Conservation (phyloP, 129 eudicot species). For the Smallanthus sonchifolius region DNA sequence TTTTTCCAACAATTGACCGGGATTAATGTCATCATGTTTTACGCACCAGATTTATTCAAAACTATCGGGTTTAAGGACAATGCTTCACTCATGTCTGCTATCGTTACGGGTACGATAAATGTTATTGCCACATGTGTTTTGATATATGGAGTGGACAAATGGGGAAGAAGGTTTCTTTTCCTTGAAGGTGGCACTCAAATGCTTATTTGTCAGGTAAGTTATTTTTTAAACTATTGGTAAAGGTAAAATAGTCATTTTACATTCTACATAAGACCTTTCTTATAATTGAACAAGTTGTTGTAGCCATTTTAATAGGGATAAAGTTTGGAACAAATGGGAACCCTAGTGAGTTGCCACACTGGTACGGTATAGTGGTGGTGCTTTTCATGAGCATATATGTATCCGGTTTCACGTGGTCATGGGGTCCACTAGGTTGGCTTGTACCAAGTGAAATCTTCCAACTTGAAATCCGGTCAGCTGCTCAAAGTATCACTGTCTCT, state of each 20-base stretch:
- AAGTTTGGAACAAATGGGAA: slow-evolving; percentile 75
- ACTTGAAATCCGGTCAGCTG: slow-evolving; percentile 81
- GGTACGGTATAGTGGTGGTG: slow-evolving; percentile 81
- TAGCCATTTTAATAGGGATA: slow-evolving; percentile 62
- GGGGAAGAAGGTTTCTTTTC: slow-evolving; percentile 80
- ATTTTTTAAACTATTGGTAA: too few relatives aligned
- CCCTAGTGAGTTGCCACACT: slow-evolving; percentile 51
- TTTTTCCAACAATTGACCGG: slow-evolving; percentile 92
- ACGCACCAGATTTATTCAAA: slow-evolving; percentile 88
- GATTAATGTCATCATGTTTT: slow-evolving; percentile 91
- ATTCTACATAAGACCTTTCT: too few relatives aligned
- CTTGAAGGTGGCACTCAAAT: slow-evolving; percentile 85
- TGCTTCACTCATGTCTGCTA: slow-evolving; percentile 83
- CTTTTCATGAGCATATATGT: slow-evolving; percentile 79
- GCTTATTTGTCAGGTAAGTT: slow-evolving; percentile 80
- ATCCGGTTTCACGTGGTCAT: slow-evolving; percentile 90
- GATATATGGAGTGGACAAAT: slow-evolving; percentile 67
- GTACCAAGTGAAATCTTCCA: slow-evolving; percentile 94
- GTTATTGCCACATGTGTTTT: slow-evolving; percentile 72
- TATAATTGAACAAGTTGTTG: slow-evolving; percentile 58
- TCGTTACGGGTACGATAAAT: slow-evolving; percentile 71
- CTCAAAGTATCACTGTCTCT: slow-evolving; percentile 79
- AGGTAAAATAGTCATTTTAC: too few relatives aligned
- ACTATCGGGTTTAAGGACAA: slow-evolving; percentile 73
- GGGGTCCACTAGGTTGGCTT: slow-evolving; percentile 95